A percentile compares a stretch with the other conserved stretches of the same genome.
Evolutionary conservation across 768 basidiomycete genomes (phyloP).

Genomic region (Tephrocybe sp.): DNA sequence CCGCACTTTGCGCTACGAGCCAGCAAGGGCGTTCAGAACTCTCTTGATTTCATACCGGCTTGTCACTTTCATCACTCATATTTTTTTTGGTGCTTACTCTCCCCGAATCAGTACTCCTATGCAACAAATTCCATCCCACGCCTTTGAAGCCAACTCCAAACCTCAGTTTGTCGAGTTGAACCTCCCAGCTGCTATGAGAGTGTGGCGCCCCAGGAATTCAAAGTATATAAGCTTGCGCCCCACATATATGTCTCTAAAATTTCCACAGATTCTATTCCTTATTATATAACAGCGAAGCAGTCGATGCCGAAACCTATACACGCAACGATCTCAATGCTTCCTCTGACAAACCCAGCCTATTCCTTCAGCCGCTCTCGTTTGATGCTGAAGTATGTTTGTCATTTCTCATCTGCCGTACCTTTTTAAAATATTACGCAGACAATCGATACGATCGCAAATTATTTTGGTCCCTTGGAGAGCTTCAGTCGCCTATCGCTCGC

Average conservation of each 20-base stretch:
- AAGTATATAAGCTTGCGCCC: slow-evolving; percentile 36
- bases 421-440: slow-evolving; percentile 33
- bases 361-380: slow-evolving; percentile 56
- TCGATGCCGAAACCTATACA: slow-evolving; percentile 33
- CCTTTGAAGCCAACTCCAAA: slow-evolving; percentile 13
- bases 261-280: slow-evolving; percentile 37
- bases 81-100: neutral
- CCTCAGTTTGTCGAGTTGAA: slow-evolving; percentile 38
- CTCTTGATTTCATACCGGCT: slow-evolving; percentile 76
- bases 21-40: slow-evolving; percentile 72
- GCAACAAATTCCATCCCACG: slow-evolving; percentile 28
- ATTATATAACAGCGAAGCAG: slow-evolving; percentile 56
- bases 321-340: slow-evolving; percentile 14
- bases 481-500: slow-evolving; percentile 35
- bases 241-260: slow-evolving; percentile 1
- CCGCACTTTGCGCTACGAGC: slow-evolving; percentile 71
- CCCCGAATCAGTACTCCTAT: slow-evolving; percentile 32
- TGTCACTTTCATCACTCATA: slow-evolving; percentile 12
- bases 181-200: slow-evolving; percentile 58
- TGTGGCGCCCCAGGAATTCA: slow-evolving; percentile 49
- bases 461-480: slow-evolving; percentile 66
- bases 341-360: slow-evolving; percentile 32
- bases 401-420: neutral
- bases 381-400: slow-evolving; percentile 50
- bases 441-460: slow-evolving; percentile 46